phyloP scores from a whole-genome alignment of 331 rosid genomes.

The Phaseolus coccineus region DNA sequence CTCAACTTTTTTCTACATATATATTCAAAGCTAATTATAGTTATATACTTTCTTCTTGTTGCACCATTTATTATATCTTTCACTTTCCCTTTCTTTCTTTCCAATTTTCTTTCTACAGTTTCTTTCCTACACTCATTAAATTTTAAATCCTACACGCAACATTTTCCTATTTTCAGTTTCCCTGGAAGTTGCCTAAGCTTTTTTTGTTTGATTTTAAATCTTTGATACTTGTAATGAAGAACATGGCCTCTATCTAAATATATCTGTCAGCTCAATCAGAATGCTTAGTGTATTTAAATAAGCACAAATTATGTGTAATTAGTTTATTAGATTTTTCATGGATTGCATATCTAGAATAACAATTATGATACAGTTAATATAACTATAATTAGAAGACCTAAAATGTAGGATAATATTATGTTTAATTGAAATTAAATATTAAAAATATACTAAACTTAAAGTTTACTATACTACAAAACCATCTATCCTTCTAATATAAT shows the following conservation, averaged over 20 bases:
- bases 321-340: background rate
- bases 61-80: too few relatives aligned
- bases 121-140: too few relatives aligned
- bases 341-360: background rate
- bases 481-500: background rate
- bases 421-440: background rate
- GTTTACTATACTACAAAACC: background rate
- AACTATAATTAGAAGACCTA: background rate
- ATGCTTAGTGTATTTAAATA: background rate
- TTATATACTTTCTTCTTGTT: too few relatives aligned
- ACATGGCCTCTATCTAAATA: background rate
- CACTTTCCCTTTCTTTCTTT: background rate
- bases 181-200: background rate
- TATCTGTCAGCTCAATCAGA: background rate
- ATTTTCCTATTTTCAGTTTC: background rate
- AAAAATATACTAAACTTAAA: background rate
- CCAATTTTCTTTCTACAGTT: too few relatives aligned
- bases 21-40: too few relatives aligned
- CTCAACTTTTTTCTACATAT: too few relatives aligned
- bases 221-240: background rate
- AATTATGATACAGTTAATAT: background rate
- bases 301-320: background rate
- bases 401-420: background rate
- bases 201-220: background rate
- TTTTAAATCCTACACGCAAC: background rate